These are phyloP conservation scores for Leccinum fuscescens DNA, from an alignment of 1,284 basidiomycete species.

Conservation along the genomic window DNA sequence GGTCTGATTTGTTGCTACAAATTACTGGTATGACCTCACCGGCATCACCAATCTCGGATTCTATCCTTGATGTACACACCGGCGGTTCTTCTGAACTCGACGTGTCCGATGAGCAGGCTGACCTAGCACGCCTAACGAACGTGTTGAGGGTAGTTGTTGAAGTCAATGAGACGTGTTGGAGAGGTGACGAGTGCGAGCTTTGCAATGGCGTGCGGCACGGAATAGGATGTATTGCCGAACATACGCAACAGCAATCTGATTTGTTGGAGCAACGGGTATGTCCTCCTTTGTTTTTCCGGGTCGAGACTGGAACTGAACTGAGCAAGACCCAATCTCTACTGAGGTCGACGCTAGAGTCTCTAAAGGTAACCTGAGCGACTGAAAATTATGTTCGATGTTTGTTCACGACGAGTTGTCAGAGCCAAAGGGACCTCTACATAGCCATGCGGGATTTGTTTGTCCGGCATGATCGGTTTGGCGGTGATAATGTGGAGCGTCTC, in stretches of 20 bases:
- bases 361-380: conserved; percentile 55
- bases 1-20: conserved; percentile 34
- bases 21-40: conserved; percentile 15
- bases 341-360: conserved; percentile 65
- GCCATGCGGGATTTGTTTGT: conserved; percentile 82
- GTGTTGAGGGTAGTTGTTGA: conserved; percentile 79
- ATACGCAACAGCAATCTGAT: conserved; percentile 76
- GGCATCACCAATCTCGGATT: conserved; percentile 25
- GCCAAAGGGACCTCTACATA: conserved; percentile 85
- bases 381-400: not conserved
- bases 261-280: conserved; percentile 76
- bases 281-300: conserved; percentile 12
- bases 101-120: conserved; percentile 56
- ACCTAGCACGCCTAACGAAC: conserved; percentile 78
- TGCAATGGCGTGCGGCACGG: conserved; percentile 79
- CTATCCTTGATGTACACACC: conserved; percentile 28
- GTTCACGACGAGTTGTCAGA: conserved; percentile 41
- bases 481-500: conserved; percentile 82
- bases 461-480: conserved; percentile 78
- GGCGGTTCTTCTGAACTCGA: conserved; percentile 22
- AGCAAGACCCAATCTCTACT: conserved; percentile 55
- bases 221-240: conserved; percentile 63
- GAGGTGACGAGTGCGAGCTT: conserved; percentile 77
- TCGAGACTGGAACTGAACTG: not conserved
- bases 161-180: conserved; percentile 73